Conservation (phyloP, 2,329 filamentous ascomycete species). For the Verticillium zaregamsianum region DNA sequence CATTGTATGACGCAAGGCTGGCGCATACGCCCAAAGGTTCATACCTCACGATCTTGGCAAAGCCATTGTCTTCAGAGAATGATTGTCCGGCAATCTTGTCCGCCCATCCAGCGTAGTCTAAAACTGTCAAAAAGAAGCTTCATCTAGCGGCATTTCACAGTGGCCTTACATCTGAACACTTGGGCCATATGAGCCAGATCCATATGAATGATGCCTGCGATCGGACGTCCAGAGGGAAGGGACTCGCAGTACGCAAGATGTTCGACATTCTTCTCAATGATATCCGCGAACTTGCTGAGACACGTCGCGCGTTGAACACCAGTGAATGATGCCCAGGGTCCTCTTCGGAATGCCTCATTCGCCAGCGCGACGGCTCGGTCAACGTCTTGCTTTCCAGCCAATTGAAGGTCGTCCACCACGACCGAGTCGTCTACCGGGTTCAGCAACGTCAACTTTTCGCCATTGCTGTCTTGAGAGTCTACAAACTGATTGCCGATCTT, state of each 20-base stretch:
- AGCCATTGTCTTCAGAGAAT: slow-evolving; percentile 58
- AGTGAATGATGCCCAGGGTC: background rate
- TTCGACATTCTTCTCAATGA: slow-evolving; percentile 1
- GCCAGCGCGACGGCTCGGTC: background rate
- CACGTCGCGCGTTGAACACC: background rate
- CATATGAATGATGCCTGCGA: background rate
- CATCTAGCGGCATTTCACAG: background rate
- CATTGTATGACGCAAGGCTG: background rate
- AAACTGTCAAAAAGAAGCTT: background rate
- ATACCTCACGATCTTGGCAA: slow-evolving; percentile 68
- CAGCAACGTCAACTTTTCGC: background rate
- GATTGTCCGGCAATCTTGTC: slow-evolving; percentile 77
- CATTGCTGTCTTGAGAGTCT: background rate
- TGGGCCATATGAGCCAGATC: background rate
- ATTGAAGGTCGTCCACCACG: background rate
- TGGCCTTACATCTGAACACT: background rate
- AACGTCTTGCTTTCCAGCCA: background rate
- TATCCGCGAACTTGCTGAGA: background rate
- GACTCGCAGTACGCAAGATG: background rate
- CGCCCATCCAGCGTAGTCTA: slow-evolving; percentile 70
- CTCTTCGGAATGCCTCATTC: background rate
- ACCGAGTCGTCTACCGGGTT: background rate
- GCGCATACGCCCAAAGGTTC: slow-evolving; percentile 76
- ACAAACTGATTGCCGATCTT: background rate
- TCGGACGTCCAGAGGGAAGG: background rate